Evolutionary conservation across 2,329 filamentous ascomycete species (phyloP).

Genomic region (Podosphaera aphanis): DNA sequence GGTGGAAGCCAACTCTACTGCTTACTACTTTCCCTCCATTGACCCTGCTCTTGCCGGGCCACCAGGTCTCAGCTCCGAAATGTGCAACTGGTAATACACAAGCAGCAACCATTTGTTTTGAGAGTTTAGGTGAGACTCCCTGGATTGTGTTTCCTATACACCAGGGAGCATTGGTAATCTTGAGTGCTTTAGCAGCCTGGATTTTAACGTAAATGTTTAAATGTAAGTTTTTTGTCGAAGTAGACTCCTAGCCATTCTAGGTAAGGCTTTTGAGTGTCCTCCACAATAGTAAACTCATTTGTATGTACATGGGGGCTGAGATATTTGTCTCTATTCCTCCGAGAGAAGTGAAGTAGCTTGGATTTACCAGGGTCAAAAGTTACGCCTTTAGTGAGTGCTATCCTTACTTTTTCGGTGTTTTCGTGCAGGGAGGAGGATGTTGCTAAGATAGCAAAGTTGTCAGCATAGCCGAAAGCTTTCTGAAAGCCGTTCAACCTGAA

Average conservation of each 20-base stretch:
- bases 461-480: background rate
- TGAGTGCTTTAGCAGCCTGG: background rate
- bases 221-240: background rate
- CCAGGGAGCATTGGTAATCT: background rate
- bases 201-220: background rate
- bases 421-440: background rate
- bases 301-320: background rate
- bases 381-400: background rate
- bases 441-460: background rate
- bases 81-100: background rate
- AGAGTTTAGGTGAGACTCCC: background rate
- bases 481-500: background rate
- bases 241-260: background rate
- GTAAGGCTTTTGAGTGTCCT: background rate
- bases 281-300: background rate
- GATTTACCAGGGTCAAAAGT: background rate
- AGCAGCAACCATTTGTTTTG: background rate
- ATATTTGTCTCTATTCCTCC: background rate
- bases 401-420: background rate
- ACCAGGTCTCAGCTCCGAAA: background rate
- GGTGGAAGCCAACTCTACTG: background rate
- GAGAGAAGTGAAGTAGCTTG: background rate
- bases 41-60: background rate
- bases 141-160: background rate
- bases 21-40: background rate